Evolutionary conservation across 345 rosid species (phyloP).

Genomic region (Nephelium lappaceum): DNA sequence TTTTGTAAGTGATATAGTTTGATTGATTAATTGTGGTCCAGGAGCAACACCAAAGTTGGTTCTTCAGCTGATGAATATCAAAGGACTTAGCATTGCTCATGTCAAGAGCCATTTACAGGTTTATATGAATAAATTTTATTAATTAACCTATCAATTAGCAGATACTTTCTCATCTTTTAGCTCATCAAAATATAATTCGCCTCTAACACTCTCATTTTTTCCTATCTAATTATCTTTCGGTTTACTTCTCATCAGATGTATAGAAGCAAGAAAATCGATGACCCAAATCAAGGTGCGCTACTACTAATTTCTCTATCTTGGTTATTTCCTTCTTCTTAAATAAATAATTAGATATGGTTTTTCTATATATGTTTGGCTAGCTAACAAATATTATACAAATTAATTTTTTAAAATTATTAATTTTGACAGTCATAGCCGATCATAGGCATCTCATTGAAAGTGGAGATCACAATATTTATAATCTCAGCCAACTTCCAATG

Average conservation of each 20-base stretch:
- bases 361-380: neutral
- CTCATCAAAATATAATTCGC: neutral
- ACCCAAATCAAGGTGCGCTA: conserved; percentile 58
- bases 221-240: neutral
- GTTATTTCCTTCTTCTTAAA: neutral
- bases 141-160: neutral
- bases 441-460: conserved; percentile 61
- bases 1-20: neutral
- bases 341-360: conserved; percentile 26
- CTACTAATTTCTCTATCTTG: neutral
- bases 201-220: neutral
- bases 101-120: conserved; percentile 96
- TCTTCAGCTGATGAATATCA: conserved; percentile 77
- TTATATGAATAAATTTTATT: neutral
- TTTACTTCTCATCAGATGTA: conserved; percentile 57
- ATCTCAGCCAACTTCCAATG: conserved; percentile 82
- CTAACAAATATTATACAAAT: conserved; percentile 12
- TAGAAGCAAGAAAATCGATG: conserved; percentile 81
- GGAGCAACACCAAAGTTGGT: conserved; percentile 93
- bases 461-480: conserved; percentile 71
- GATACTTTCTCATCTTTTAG: neutral
- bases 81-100: conserved; percentile 89
- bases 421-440: conserved; percentile 48
- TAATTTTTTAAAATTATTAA: conserved; percentile 19
- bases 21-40: conserved; percentile 17